phyloP scores from a whole-genome alignment of 2,329 filamentous ascomycete genomes.

The Microdochium paspali region DNA sequence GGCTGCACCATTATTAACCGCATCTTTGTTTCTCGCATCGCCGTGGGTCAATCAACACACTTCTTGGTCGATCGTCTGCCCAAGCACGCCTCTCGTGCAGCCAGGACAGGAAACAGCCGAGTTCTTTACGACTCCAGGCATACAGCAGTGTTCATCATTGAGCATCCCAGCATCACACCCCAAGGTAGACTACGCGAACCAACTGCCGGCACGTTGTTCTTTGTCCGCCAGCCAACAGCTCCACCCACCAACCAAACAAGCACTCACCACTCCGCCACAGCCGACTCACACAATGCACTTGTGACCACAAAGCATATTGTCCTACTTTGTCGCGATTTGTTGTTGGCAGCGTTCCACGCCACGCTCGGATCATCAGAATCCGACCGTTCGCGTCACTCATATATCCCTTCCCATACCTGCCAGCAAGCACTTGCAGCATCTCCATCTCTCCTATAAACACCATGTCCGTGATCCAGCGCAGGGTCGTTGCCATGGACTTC shows the following conservation, averaged over 20 bases:
- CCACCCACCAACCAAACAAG: not conserved
- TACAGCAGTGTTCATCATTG: too few relatives aligned
- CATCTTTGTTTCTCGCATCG: too few relatives aligned
- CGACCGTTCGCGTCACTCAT: not conserved
- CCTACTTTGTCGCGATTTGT: not conserved
- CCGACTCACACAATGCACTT: not conserved
- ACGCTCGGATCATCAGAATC: not conserved
- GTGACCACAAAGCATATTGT: not conserved
- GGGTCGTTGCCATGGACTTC: slow-evolving; percentile 19
- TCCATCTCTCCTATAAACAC: not conserved
- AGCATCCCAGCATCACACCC: not conserved
- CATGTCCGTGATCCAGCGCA: slow-evolving; percentile 21
- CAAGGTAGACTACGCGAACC: not conserved
- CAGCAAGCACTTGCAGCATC: not conserved
- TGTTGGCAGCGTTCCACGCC: not conserved
- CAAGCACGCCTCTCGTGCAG: too few relatives aligned
- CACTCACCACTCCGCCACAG: not conserved
- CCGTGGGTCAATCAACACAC: too few relatives aligned
- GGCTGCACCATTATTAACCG: not conserved
- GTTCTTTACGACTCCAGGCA: too few relatives aligned
- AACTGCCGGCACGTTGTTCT: not conserved
- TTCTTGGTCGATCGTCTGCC: too few relatives aligned
- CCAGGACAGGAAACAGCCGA: not conserved
- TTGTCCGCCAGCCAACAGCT: too few relatives aligned
- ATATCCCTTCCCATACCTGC: not conserved